A percentile compares a stretch with the other conserved stretches of the same genome.
phyloP scores from a whole-genome alignment of 2,329 filamentous ascomycete species.

The Sclerotinia minor region DNA sequence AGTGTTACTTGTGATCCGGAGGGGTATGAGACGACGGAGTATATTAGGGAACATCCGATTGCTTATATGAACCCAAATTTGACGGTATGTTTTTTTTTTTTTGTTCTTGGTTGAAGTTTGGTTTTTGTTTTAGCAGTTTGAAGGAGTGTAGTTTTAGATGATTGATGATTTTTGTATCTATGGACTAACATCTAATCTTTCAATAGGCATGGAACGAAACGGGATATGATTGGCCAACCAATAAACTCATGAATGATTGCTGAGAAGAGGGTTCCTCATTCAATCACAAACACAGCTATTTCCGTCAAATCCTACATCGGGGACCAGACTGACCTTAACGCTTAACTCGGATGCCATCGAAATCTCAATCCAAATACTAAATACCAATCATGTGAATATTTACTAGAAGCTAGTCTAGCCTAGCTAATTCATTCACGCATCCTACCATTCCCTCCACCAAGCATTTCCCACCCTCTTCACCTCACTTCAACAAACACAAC shows the following conservation, averaged over 20 bases:
- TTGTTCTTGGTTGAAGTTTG: not conserved
- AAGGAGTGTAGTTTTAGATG: not conserved
- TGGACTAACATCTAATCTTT: not conserved
- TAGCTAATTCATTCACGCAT: too few relatives aligned
- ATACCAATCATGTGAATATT: too few relatives aligned
- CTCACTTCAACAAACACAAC: too few relatives aligned
- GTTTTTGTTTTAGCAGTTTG: not conserved
- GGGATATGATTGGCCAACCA: constrained; percentile 39
- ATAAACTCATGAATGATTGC: constrained; percentile 36
- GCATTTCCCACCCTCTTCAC: too few relatives aligned
- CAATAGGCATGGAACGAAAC: constrained; percentile 30
- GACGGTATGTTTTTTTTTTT: constrained; percentile 46
- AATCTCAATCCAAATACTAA: too few relatives aligned
- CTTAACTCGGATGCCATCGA: too few relatives aligned
- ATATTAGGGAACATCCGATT: constrained; percentile 61
- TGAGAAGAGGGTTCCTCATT: constrained; percentile 10
- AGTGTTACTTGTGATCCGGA: constrained; percentile 56
- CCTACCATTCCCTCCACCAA: too few relatives aligned
- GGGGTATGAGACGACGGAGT: constrained; percentile 64
- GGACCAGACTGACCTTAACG: not conserved
- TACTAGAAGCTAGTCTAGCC: too few relatives aligned
- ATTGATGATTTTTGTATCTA: too few relatives aligned
- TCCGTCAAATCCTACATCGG: not conserved
- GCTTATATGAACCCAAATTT: constrained; percentile 60
- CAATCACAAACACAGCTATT: not conserved